Percentiles rank a stretch among this genome's conserved stretches.
These are phyloP conservation scores for Hygrocybe punicea DNA, from an alignment of 768 basidiomycete genomes.

Conservation along the genomic window DNA sequence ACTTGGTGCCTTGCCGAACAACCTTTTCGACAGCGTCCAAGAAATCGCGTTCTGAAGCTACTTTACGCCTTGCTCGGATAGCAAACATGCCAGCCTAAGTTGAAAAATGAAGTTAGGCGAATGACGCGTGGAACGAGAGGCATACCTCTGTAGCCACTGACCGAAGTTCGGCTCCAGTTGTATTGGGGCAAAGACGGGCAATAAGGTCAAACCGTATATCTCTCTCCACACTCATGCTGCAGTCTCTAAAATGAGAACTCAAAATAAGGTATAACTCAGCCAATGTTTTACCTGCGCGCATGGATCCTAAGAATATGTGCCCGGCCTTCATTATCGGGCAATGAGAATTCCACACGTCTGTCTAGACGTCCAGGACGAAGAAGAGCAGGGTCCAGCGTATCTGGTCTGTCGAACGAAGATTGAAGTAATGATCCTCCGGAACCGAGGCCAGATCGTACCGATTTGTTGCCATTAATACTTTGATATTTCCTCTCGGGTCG, in stretches of 20 bases:
- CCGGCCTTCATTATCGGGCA: constrained; percentile 93
- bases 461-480: constrained; percentile 99
- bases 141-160: constrained; percentile 93
- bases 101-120: constrained; percentile 3
- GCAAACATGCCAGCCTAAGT: constrained; percentile 99
- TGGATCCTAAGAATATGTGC: constrained; percentile 97
- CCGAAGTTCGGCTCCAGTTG: constrained; percentile 96
- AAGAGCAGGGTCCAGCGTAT: constrained; percentile 95
- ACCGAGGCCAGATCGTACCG: constrained; percentile 47
- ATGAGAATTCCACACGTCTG: constrained; percentile 91
- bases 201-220: constrained; percentile 98
- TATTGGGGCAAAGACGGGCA: constrained; percentile 94
- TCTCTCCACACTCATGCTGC: constrained; percentile 93
- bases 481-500: constrained; percentile 98
- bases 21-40: constrained; percentile 98
- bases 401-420: constrained; percentile 57
- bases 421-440: neutral
- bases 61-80: constrained; percentile 92
- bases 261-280: constrained; percentile 7
- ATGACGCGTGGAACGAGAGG: constrained; percentile 3
- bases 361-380: constrained; percentile 95
- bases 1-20: constrained; percentile 95
- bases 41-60: constrained; percentile 96
- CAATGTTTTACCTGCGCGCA: constrained; percentile 71
- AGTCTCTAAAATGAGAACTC: neutral